Conservation (phyloP, 1,139 yeast species). For the Pichia sp. region DNA sequence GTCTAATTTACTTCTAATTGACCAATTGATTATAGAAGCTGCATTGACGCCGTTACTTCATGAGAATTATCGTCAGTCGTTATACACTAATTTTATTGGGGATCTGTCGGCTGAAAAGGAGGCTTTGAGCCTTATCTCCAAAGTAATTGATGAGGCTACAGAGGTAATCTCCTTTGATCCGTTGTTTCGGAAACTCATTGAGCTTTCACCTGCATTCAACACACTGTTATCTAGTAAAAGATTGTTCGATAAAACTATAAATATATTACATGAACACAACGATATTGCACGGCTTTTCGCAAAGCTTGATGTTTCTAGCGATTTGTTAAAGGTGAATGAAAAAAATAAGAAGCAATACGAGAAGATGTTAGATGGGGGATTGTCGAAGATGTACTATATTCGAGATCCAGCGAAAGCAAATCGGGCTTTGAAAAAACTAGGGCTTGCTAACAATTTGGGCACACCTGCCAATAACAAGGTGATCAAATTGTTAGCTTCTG, state of each 20-base stretch:
- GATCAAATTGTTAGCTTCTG: slow-evolving; percentile 40
- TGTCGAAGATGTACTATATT: not conserved
- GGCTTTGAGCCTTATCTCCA: slow-evolving; percentile 29
- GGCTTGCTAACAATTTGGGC: slow-evolving; percentile 33
- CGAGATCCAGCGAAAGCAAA: slow-evolving; percentile 40
- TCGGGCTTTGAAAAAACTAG: slow-evolving; percentile 58
- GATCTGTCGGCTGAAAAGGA: no score
- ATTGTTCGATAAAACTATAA: slow-evolving; percentile 14
- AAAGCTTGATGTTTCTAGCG: not conserved
- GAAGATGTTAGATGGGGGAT: not conserved
- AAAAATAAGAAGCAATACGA: not conserved
- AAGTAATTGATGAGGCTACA: slow-evolving; percentile 36
- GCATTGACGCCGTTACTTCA: slow-evolving; percentile 6
- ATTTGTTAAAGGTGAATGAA: slow-evolving; percentile 1
- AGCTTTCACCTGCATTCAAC: slow-evolving; percentile 30
- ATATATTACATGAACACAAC: slow-evolving; percentile 2
- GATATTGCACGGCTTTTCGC: not conserved
- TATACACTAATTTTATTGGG: no score
- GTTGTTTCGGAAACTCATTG: slow-evolving; percentile 6
- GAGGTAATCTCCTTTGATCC: slow-evolving; percentile 26
- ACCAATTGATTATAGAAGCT: slow-evolving; percentile 12
- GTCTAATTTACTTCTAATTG: slow-evolving; percentile 4
- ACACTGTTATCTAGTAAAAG: slow-evolving; percentile 28
- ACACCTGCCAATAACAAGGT: slow-evolving; percentile 45
- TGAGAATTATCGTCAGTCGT: no score